Evolutionary conservation across 2,329 filamentous ascomycete genomes (phyloP).

Genomic region (Aspergillus texensis): DNA sequence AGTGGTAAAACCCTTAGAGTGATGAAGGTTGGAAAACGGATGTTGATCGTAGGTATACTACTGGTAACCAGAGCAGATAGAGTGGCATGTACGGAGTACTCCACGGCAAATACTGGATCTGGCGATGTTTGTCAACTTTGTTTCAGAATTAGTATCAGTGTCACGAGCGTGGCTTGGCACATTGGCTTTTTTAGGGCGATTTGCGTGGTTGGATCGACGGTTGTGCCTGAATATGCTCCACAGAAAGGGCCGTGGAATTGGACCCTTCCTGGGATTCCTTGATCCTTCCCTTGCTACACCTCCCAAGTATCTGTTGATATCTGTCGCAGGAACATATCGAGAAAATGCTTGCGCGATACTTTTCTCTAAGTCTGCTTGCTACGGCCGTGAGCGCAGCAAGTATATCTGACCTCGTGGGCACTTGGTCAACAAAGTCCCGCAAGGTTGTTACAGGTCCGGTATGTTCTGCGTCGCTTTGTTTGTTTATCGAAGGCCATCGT

Average conservation of each 20-base stretch:
- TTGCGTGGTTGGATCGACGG: slow-evolving; percentile 9
- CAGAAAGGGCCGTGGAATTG: background rate
- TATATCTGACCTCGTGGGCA: slow-evolving; percentile 63
- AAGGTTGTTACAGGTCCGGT: slow-evolving; percentile 71
- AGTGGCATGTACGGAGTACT: background rate
- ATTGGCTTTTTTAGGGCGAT: slow-evolving; percentile 1
- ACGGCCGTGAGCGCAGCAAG: slow-evolving; percentile 43
- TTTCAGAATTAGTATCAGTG: background rate
- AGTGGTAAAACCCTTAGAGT: background rate
- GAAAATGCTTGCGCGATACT: slow-evolving; percentile 32
- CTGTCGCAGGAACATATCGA: slow-evolving; percentile 9
- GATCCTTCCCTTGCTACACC: slow-evolving; percentile 4
- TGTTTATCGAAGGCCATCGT: slow-evolving; percentile 4
- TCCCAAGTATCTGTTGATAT: slow-evolving; percentile 6
- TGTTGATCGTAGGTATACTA: background rate
- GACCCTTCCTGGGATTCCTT: slow-evolving; percentile 6
- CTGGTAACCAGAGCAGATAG: background rate
- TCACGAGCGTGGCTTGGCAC: slow-evolving; percentile 2
- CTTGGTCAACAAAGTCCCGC: slow-evolving; percentile 72
- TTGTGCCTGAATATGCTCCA: slow-evolving; percentile 7
- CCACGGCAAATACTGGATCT: background rate
- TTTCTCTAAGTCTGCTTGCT: slow-evolving; percentile 39
- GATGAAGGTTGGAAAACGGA: background rate
- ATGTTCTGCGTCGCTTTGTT: slow-evolving; percentile 31
- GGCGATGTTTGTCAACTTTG: slow-evolving; percentile 3